Base-by-base conservation (phyloP, 169 alveolate genomes). In the Cryptosporidium tyzzeri region DNA sequence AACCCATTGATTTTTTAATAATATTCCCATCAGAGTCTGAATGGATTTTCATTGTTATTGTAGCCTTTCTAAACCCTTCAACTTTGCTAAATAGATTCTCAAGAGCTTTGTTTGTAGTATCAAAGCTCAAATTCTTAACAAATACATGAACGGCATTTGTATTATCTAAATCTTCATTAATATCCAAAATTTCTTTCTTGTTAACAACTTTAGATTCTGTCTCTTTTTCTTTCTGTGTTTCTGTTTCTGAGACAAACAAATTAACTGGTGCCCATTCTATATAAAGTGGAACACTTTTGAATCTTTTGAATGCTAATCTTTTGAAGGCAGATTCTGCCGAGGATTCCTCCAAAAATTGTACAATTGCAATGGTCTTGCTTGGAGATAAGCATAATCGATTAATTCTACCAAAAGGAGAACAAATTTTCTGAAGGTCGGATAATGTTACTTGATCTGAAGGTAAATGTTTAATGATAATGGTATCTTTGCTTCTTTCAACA, bases 181-280 rank as follows among this genome's bases (percentile, higher is more conserved):
- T 21, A 14, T 69, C 31, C 18, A 67, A 12, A 61, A 62, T 91
- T 14, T 23, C 87, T 29, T 45, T 74, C 29, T 45, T 84, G 2
- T 26, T 21, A 9, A 45, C n/a, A 48, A 48, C 16, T 48, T 3
- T 14, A 14, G n/a, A 14, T 18, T 3, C 84, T 14, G 37, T 91
- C 23, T 41, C 10, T 21, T 21, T 26, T 26, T 48, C 14, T 10
- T 35, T 33, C 5, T 62, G 61, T 4, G 6, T 41, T n/a, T 37
- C 80, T 9, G 67, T 26, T 8, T 31, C 86, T 31, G 80, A 41
- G 71, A 67, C 85, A 84, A 93, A 93, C 26, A 93, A 61, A 31
- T 86, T 73, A 31, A 89, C 53, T 1, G 98, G 98, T n/a, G 98
- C 98, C 97, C 97, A 96, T 84, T 96, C 98, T 10, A 97, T 86